Base-by-base conservation (phyloP, 441 rosid species). In the Corymbia citriodora region DNA sequence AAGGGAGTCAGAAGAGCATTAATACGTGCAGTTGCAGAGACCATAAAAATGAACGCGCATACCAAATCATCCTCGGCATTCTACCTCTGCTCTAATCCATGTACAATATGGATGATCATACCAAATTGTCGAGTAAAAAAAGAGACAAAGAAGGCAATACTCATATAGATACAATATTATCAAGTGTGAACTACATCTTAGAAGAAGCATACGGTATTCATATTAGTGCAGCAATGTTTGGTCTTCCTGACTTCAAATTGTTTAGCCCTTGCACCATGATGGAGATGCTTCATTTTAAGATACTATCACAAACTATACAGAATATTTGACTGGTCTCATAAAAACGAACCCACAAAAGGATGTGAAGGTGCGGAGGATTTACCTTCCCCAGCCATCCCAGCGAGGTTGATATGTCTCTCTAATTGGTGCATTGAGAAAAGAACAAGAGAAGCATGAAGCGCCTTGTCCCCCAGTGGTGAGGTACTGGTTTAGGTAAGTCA, bases 401-500 rank as follows among this genome's bases (percentile, higher is more conserved):
- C n/a, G n/a, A n/a, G n/a, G n/a, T n/a, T n/a, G n/a, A n/a, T n/a
- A n/a, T n/a, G n/a, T n/a, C n/a, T n/a, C n/a, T n/a, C n/a, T n/a
- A n/a, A n/a, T n/a, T n/a, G n/a, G n/a, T n/a, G n/a, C n/a, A n/a
- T n/a, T n/a, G n/a, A n/a, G n/a, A n/a, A n/a, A n/a, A n/a, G n/a
- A n/a, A n/a, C n/a, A n/a, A n/a, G n/a, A n/a, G n/a, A n/a, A n/a
- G n/a, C n/a, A n/a, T n/a, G n/a, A n/a, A 90, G 90, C 94, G 31
- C 92, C 95, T 90, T 94, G 88, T 23, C 96, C 96, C 87, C 97
- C 99, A 63, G 91, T 93, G 83, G 97, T 95, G 89, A 92, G 95
- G 88, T 95, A 95, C 90, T 95, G 97, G 91, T 95, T 91, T 61
- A 96, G 96, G 65, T 95, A 95, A 55, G 92, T 92, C 89, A 95